Percentiles rank a stretch among this genome's conserved stretches.
phyloP scores from a whole-genome alignment of 768 basidiomycete species.

The Rhizopogon roseolus region DNA sequence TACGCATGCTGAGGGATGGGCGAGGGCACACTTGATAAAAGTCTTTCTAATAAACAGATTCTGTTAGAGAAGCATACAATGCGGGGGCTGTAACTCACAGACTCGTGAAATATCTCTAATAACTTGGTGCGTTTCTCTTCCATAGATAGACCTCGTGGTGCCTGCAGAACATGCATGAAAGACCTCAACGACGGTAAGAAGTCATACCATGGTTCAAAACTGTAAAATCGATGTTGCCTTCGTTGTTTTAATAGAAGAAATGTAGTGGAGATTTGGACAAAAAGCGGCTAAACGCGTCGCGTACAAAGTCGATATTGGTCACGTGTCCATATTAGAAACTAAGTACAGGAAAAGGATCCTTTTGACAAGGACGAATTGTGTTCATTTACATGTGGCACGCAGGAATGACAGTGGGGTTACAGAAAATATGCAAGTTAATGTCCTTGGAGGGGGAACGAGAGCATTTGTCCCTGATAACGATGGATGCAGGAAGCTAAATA shows the following conservation, averaged over 20 bases:
- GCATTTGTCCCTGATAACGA: slow-evolving; percentile 6
- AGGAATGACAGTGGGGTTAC: slow-evolving; percentile 9
- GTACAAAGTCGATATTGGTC: slow-evolving; percentile 7
- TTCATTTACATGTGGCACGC: slow-evolving; percentile 20
- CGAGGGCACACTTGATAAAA: slow-evolving; percentile 60
- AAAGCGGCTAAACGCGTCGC: neutral
- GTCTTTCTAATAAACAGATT: slow-evolving; percentile 52
- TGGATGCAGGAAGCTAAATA: slow-evolving; percentile 8
- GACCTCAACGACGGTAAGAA: neutral
- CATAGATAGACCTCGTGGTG: slow-evolving; percentile 78
- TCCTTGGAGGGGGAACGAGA: slow-evolving; percentile 17
- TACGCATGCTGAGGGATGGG: neutral
- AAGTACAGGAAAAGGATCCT: neutral
- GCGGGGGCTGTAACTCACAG: slow-evolving; percentile 35
- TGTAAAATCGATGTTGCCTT: neutral
- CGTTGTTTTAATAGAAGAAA: neutral
- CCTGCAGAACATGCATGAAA: slow-evolving; percentile 33
- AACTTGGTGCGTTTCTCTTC: slow-evolving; percentile 90
- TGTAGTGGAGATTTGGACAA: neutral
- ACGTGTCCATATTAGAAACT: slow-evolving; percentile 4
- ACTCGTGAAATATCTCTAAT: slow-evolving; percentile 91
- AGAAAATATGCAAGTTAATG: slow-evolving; percentile 18
- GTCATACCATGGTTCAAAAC: slow-evolving; percentile 2
- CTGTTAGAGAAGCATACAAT: neutral
- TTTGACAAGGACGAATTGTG: slow-evolving; percentile 8